These are phyloP conservation scores for Phytophthora quininea DNA, from an alignment of 352 stramenopile genomes.

Conservation along the genomic window DNA sequence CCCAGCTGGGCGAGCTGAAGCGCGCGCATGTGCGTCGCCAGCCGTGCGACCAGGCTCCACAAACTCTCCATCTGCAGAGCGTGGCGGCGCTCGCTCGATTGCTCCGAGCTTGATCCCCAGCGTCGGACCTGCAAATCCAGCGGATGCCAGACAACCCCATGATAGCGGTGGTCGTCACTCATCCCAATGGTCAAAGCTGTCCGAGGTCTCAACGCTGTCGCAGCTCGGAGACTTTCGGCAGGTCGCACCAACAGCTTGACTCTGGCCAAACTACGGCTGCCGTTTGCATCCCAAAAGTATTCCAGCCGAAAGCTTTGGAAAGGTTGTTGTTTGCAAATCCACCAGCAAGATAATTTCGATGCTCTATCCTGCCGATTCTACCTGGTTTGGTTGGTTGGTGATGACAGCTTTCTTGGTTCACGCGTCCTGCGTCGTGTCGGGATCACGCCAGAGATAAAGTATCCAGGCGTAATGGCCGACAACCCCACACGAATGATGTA, in stretches of 20 bases:
- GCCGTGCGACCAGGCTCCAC: not conserved
- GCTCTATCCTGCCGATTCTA: too few relatives aligned
- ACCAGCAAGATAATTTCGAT: not conserved
- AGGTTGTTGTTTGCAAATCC: not conserved
- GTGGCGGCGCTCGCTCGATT: not conserved
- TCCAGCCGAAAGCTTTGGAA: too few relatives aligned
- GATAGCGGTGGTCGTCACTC: not conserved
- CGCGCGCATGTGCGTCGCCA: too few relatives aligned
- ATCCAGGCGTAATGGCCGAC: conserved; percentile 15
- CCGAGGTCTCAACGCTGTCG: not conserved
- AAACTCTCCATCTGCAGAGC: not conserved
- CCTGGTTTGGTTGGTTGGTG: too few relatives aligned
- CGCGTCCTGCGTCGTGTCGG: not conserved
- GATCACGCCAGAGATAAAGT: conserved; percentile 17
- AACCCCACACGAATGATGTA: conserved; percentile 32
- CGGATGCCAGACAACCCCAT: not conserved
- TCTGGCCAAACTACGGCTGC: not conserved
- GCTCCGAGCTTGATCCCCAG: not conserved
- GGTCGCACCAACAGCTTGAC: not conserved
- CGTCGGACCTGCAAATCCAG: not conserved
- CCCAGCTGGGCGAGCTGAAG: too few relatives aligned
- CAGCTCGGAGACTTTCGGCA: not conserved
- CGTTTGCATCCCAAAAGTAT: too few relatives aligned
- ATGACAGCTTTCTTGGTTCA: not conserved
- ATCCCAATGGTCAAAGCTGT: not conserved